Evolutionary conservation across 306 rosid species (phyloP), one percentile per base, ranked within the genome.

Genomic region (Dryas alaskensis): DNA sequence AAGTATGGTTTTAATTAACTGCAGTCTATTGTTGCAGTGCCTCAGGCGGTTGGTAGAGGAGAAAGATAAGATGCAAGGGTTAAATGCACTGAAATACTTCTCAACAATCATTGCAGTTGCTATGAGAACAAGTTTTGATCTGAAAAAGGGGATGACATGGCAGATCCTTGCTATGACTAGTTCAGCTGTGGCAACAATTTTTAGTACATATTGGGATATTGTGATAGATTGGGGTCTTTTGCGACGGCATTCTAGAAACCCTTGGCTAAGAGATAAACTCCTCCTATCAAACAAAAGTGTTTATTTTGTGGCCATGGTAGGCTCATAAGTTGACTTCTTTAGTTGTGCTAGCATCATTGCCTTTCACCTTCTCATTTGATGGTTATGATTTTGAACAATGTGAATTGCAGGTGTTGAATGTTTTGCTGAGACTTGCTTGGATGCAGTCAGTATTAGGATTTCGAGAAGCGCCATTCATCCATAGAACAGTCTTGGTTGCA

Each of bases 211-310:
- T 16, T 89, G 91, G 89, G 93, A 89, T 69, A 68, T 89, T 25
- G 83, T 83, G 54, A 40, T 81, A 2, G 91, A 89, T 43, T 89
- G 91, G 93, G 93, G 91, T 39, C 87, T 89, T 11, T 48, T 89
- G 52, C 73, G 54, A 53, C 43, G 79, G 45, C 40, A 78, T 69
- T 89, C 93, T 46, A 87, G 54, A 76, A 86, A 89, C 79, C 84
- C 82, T 49, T 89, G 91, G 93, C 60, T 92, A 75, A 87, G 98
- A 83, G 91, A 92, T 62, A 92, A 90, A 78, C 92, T 92, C 31
- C 31, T 81, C 8, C 2, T 92, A 31, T 75, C 84, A 61, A 69
- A 80, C 72, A 85, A 63, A 65, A 86, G 75, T 67, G 89, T 90
- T 69, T 89, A 89, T 81, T 89, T 81, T 82, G 74, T 22, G 37